Evolutionary conservation across 2,329 filamentous ascomycete species (phyloP), one percentile per base, ranked within the genome.

Genomic region (Trichoderma gracile): DNA sequence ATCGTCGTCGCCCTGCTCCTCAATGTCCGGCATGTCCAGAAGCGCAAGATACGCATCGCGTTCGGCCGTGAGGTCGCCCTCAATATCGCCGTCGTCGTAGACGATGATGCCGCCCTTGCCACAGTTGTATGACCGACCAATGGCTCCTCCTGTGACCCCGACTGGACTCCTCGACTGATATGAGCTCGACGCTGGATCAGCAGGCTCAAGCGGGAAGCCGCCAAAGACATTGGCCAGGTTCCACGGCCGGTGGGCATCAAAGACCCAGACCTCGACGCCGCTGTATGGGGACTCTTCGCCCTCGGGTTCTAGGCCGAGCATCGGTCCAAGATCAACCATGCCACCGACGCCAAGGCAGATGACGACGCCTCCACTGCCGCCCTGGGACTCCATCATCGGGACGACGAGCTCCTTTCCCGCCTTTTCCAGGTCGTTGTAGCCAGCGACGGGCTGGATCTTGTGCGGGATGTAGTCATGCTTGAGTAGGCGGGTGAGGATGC

Each of bases 401-500:
- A 82, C 84, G 46, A 97, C 90, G 50, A 96, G 82, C 69, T 93
- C 88, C 72, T 86, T 85, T 52, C 93, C 93, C 23, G 89, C 89
- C 70, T 87, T 88, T 73, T 91, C 85, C 53, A 99, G 86, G 75
- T 98, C 95, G 69, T 87, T 89, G 86, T 97, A 98, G 63, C 95
- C 95, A 21, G 92, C 87, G 62, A 99, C 89, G 1, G 95, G 95
- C 73, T 97, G 92, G 73, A 98, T 97, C 78, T 97, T 98, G 80
- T 98, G 94, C 15, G 90, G 91, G 70, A 99, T 96, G 75, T 96
- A 98, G 81, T 99, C 95, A 82, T 94, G 90, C 79, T 96, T 97
- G 66, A 99, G 83, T n/a, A 99, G 84, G 57, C 90, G 86, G 3
- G 94, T 96, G 54, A 99, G 86, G 67, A 99, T 97, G 67, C 93